These are phyloP conservation scores for Scedosporium boydii DNA, from an alignment of 2,329 filamentous ascomycete species.

Conservation along the genomic window DNA sequence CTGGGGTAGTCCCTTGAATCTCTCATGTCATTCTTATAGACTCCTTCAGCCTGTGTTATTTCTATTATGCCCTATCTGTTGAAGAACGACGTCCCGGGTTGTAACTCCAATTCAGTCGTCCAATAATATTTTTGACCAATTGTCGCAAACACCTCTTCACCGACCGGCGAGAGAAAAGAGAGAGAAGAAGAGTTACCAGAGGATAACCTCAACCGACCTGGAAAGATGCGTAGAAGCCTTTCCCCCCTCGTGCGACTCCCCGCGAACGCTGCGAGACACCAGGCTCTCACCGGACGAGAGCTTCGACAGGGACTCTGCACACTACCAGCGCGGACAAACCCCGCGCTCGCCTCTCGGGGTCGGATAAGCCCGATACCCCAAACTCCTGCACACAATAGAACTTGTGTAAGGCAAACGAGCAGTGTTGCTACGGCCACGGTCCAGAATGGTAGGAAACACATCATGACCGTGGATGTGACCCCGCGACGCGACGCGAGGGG, in stretches of 20 bases:
- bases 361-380: not conserved
- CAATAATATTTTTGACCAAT: not conserved
- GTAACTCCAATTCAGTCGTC: not conserved
- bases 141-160: not conserved
- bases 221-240: not conserved
- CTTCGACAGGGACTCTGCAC: not conserved
- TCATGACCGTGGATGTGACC: not conserved
- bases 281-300: not conserved
- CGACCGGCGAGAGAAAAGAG: not conserved
- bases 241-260: slow-evolving; percentile 2
- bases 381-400: not conserved
- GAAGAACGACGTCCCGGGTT: not conserved
- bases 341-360: not conserved
- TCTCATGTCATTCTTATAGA: not conserved
- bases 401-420: not conserved
- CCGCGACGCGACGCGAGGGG: not conserved
- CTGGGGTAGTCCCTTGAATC: not conserved
- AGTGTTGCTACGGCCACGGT: not conserved
- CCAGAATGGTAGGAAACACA: not conserved
- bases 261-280: not conserved
- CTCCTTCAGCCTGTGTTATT: not conserved
- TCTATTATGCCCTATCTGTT: not conserved
- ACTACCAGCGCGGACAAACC: not conserved
- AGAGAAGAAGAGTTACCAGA: not conserved
- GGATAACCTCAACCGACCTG: not conserved